phyloP scores from a whole-genome alignment of 176 grass and related monocot species.

The Dactylis glomerata region DNA sequence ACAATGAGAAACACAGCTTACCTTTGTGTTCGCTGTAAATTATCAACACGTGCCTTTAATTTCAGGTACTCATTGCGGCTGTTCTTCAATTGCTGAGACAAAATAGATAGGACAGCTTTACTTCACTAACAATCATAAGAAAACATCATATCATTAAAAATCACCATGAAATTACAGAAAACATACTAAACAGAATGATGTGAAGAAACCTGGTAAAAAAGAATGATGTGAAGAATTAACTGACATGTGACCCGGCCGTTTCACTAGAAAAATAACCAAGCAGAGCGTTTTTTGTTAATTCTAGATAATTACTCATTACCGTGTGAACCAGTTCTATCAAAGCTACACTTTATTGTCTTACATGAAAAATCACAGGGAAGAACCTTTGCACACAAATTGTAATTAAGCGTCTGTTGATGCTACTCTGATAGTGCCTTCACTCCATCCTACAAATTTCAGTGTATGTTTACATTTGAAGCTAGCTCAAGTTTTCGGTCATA shows the following conservation, averaged over 20 bases:
- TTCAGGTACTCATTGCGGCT: constrained; percentile 80
- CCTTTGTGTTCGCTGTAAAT: constrained; percentile 71
- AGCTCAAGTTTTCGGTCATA: background rate
- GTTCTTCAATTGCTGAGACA: constrained; percentile 48
- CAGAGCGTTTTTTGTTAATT: background rate
- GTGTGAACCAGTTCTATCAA: background rate
- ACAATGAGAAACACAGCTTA: background rate
- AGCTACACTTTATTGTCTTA: background rate
- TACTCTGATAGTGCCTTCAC: background rate
- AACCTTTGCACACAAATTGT: background rate
- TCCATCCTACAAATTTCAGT: background rate
- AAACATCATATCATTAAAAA: background rate
- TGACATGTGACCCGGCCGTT: background rate
- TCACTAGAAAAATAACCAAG: background rate
- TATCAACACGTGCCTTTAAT: constrained; percentile 61
- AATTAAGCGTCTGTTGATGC: background rate
- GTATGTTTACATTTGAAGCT: background rate
- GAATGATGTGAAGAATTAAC: background rate
- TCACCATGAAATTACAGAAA: background rate
- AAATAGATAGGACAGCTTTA: constrained; percentile 8
- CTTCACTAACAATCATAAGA: background rate
- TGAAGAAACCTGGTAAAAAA: background rate
- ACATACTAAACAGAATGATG: background rate
- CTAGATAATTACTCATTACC: background rate
- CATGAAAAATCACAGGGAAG: background rate